Conservation (phyloP, 768 basidiomycete genomes). For the Tulasnella calospora region DNA sequence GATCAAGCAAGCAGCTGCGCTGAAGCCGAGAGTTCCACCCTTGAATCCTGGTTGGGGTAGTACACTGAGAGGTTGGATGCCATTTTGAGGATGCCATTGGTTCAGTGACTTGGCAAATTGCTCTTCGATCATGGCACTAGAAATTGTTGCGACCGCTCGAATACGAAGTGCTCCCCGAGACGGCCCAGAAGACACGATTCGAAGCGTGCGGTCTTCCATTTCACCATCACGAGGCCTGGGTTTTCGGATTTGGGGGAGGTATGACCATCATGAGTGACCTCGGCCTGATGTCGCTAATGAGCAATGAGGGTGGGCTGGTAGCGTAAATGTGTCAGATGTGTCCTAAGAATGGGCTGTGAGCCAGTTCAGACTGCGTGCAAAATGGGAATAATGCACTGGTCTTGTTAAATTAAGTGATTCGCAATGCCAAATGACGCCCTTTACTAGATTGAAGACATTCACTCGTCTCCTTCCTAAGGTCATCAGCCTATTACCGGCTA, state of each 20-base stretch:
- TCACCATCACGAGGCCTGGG: neutral
- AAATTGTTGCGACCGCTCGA: no score
- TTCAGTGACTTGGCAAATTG: no score
- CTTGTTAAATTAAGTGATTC: no score
- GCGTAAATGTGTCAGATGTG: neutral
- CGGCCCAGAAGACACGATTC: no score
- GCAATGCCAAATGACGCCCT: no score
- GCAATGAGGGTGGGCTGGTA: neutral
- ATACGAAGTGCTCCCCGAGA: no score
- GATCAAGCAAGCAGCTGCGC: neutral
- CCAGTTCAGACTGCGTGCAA: neutral
- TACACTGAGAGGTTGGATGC: neutral
- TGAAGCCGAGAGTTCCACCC: neutral
- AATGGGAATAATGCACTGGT: no score
- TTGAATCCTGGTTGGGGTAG: neutral
- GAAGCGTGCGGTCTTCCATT: neutral
- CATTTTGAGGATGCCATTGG: neutral
- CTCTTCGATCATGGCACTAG: no score
- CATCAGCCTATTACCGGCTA: no score
- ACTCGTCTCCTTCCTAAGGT: no score
- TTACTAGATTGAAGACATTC: no score
- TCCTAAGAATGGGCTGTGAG: neutral
- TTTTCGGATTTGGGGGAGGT: neutral
- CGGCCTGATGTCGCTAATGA: neutral
- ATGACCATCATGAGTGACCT: neutral